Base-by-base conservation (phyloP, 345 rosid species). In the Ceriops tagal region DNA sequence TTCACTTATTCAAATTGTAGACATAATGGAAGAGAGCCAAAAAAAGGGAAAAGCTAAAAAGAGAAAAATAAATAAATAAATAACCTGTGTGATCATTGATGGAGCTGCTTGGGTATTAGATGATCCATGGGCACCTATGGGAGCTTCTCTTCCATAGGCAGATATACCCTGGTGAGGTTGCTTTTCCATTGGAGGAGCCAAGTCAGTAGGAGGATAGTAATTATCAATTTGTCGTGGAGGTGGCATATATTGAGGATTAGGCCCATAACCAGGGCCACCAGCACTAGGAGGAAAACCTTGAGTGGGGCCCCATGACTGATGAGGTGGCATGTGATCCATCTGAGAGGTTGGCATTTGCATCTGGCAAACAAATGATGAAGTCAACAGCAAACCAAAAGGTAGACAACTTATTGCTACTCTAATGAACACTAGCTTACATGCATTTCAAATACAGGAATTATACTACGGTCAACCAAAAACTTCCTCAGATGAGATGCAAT, bases 131-230 rank as follows among this genome's bases (percentile, higher is more conserved):
- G 71, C 84, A 57, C 92, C 85, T 79, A 87, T 71, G 4, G 93
- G 88, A 69, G 93, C 86, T 80, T 96, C 97, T 79, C 97, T 89
- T 76, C 98, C 99, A 76, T 96, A 92, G 10, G 92, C 90, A 77
- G 98, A 92, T 70, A 92, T 92, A 60, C 98, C 97, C 74, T 92
- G 98, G 73, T 96, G 99, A 58, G 92, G 91, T 73, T 90, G 98
- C 80, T 89, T 89, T 76, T 96, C 99, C 84, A 92, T 81, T 47
- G 90, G 88, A 70, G 88, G 90, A 6, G 87, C 90, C 86, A 92
- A 68, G 59, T 92, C 98, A 61, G 92, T 76, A 69, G 96, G 86
- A 72, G 91, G 90, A 77, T 90, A 96, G 80, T 89, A 92, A 74
- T 61, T 89, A 74, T 92, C 99, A 73, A 65, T 75, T 68, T 90